Conservation (phyloP, 805 yeast species). For the Yarrowia sp. region DNA sequence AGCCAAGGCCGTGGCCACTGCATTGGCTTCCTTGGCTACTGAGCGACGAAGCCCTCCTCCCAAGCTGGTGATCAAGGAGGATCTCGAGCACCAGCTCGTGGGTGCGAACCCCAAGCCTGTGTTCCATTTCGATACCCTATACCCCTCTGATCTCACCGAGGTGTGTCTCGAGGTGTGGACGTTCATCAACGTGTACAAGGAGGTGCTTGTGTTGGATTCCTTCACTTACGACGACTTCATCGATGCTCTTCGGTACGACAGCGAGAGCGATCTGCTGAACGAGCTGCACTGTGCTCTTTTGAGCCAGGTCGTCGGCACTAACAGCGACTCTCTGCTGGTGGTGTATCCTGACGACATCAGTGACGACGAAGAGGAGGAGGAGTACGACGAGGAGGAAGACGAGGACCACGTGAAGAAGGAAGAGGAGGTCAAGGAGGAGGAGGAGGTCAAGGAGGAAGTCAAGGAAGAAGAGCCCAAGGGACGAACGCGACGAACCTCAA, state of each 20-base stretch:
- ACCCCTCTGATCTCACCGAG: constrained; percentile 32
- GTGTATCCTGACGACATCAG: constrained; percentile 36
- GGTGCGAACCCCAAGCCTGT: constrained; percentile 21
- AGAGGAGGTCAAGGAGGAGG: constrained; percentile 33
- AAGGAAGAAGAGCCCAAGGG: constrained; percentile 37
- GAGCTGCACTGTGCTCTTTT: constrained; percentile 69
- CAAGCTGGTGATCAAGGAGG: constrained; percentile 26
- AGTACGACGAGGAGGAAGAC: constrained; percentile 34
- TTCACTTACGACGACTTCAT: constrained; percentile 79
- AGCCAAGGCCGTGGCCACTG: not conserved
- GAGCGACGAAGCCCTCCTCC: constrained; percentile 12
- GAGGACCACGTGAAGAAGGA: constrained; percentile 36
- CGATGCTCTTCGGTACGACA: constrained; percentile 49
- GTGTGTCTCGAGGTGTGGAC: constrained; percentile 62
- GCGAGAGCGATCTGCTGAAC: constrained; percentile 53
- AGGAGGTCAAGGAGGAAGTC: constrained; percentile 29
- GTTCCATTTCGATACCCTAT: constrained; percentile 18
- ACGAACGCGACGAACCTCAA: constrained; percentile 32
- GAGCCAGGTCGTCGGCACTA: constrained; percentile 51
- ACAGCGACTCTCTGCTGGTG: constrained; percentile 42
- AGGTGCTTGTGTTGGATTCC: constrained; percentile 62
- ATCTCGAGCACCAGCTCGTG: constrained; percentile 17
- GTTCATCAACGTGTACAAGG: constrained; percentile 67
- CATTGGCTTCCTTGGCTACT: not conserved
- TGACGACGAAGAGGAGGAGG: constrained; percentile 35